Evolutionary conservation across 73 alveolate species (phyloP).

Genomic region (Blepharisma stoltei): DNA sequence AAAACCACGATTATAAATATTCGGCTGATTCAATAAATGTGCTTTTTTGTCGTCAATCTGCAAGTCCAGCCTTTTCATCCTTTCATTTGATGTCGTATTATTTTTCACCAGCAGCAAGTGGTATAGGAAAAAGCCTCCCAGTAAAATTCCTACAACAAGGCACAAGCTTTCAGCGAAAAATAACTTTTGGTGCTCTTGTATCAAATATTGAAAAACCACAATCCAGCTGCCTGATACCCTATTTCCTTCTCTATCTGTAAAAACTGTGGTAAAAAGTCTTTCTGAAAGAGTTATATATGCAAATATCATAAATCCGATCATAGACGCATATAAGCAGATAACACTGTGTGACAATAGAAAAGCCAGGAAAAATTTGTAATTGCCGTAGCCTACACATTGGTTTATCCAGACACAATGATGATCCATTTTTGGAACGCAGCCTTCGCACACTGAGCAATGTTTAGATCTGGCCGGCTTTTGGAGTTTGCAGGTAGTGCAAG

Average conservation of each 20-base stretch:
- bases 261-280: conserved; percentile 41
- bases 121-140: conserved; percentile 48
- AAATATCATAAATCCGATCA: conserved; percentile 42
- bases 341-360: conserved; percentile 57
- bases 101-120: conserved; percentile 53
- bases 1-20: not conserved
- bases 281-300: conserved; percentile 40
- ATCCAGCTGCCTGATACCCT: conserved; percentile 43
- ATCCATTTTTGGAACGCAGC: conserved; percentile 61
- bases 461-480: conserved; percentile 66
- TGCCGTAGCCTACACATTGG: conserved; percentile 68
- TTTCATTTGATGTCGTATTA: conserved; percentile 63
- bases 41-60: not conserved
- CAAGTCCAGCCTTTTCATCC: conserved; percentile 37
- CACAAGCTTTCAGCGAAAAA: conserved; percentile 52
- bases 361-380: conserved; percentile 53
- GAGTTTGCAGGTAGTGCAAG: conserved; percentile 58
- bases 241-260: conserved; percentile 38
- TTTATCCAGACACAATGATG: conserved; percentile 77
- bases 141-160: conserved; percentile 48
- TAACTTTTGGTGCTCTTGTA: conserved; percentile 46
- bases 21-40: not conserved
- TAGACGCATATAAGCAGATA: conserved; percentile 58
- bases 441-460: conserved; percentile 61
- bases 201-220: conserved; percentile 51